Conservation (phyloP, 257 asterid genomes). For the Cinchona pubescens region DNA sequence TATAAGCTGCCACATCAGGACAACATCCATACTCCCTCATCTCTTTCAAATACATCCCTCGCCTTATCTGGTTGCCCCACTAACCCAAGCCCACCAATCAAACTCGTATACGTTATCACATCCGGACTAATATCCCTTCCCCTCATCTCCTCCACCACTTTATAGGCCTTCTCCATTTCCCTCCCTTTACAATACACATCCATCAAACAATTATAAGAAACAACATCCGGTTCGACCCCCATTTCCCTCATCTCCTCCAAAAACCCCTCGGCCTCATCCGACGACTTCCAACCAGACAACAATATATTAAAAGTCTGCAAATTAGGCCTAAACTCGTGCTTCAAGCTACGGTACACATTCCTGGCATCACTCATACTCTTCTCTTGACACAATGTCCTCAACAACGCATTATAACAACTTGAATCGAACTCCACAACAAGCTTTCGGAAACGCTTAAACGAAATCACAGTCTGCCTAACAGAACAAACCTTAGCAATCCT, state of each 20-base stretch:
- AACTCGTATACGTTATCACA: conserved; percentile 75
- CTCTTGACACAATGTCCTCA: conserved; percentile 85
- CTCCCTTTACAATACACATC: conserved; percentile 82
- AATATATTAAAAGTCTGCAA: conserved; percentile 72
- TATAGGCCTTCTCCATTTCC: conserved; percentile 62
- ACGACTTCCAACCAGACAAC: conserved; percentile 83
- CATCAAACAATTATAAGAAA: conserved; percentile 81
- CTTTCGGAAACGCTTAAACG: conserved; percentile 56
- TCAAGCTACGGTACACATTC: conserved; percentile 63
- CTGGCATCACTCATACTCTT: conserved; percentile 91
- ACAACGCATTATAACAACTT: conserved; percentile 59
- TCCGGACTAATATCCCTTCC: conserved; percentile 66
- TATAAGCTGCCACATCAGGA: conserved; percentile 89
- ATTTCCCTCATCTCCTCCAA: conserved; percentile 63
- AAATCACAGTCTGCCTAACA: conserved; percentile 71
- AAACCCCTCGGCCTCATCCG: conserved; percentile 69
- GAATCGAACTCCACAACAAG: conserved; percentile 62
- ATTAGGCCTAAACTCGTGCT: conserved; percentile 73
- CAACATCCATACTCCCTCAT: conserved; percentile 84
- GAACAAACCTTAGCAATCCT: conserved; percentile 85
- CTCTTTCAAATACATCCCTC: conserved; percentile 70
- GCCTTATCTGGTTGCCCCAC: conserved; percentile 93
- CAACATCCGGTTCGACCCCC: conserved; percentile 76
- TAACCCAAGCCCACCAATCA: conserved; percentile 88
- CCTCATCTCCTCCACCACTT: conserved; percentile 58